phyloP scores from a whole-genome alignment of 2,329 filamentous ascomycete species.

The Cercospora canescens region DNA sequence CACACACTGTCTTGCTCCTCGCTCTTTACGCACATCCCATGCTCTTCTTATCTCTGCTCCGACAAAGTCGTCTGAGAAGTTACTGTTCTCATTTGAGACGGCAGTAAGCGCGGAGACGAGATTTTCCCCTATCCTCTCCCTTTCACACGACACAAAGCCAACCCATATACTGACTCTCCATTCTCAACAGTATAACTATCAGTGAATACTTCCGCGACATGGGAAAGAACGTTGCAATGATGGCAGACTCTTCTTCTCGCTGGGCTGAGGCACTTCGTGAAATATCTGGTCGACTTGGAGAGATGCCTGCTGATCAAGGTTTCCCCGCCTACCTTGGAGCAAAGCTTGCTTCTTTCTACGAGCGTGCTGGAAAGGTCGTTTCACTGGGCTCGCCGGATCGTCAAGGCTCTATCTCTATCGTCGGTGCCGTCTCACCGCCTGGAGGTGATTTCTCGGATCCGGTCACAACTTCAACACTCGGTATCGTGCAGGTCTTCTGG shows the following conservation, averaged over 20 bases:
- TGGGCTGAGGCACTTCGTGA: conserved; percentile 99
- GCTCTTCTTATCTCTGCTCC: background rate
- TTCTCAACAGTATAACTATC: conserved; percentile 64
- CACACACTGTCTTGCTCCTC: background rate
- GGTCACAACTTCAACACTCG: conserved; percentile 87
- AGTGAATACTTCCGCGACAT: conserved; percentile 94
- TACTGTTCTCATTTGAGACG: background rate
- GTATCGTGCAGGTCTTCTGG: conserved; percentile 99
- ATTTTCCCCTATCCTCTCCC: background rate
- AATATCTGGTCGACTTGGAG: conserved; percentile 95
- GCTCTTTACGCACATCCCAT: too few species aligned
- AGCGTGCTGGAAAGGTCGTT: conserved; percentile 87
- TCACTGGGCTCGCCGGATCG: conserved; percentile 87
- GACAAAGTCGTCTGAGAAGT: too few species aligned
- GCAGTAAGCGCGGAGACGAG: background rate
- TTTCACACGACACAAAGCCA: background rate
- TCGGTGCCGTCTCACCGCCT: conserved; percentile 93
- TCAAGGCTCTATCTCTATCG: conserved; percentile 91
- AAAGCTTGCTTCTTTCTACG: conserved; percentile 98
- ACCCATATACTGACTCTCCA: background rate
- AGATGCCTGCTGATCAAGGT: conserved; percentile 99
- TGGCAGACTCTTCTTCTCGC: conserved; percentile 96
- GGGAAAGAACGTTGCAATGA: conserved; percentile 98
- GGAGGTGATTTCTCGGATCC: conserved; percentile 99
- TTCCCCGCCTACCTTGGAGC: conserved; percentile 97